Conservation (phyloP, 345 rosid species). For the Reutealis trisperma region DNA sequence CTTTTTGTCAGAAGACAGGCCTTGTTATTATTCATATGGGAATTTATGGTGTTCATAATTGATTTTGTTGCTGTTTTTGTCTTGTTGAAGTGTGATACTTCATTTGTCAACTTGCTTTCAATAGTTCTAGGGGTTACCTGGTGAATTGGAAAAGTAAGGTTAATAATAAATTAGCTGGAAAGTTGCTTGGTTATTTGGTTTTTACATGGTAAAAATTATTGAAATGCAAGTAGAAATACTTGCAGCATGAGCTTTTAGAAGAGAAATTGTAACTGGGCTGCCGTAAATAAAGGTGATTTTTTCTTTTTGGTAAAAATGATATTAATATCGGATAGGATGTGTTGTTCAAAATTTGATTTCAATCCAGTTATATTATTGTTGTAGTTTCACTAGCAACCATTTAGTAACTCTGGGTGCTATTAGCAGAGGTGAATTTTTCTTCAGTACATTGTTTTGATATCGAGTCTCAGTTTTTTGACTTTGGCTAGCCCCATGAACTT, state of each 20-base stretch:
- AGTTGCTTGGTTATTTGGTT: not conserved
- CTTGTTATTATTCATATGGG: not conserved
- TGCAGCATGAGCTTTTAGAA: not conserved
- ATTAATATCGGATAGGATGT: not conserved
- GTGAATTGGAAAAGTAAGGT: conserved; percentile 4
- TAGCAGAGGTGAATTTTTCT: not conserved
- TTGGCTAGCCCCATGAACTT: not conserved
- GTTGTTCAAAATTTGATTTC: not conserved
- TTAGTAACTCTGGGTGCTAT: not conserved
- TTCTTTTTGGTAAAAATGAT: too few species aligned
- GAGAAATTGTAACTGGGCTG: not conserved
- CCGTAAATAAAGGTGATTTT: not conserved
- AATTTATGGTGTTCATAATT: not conserved
- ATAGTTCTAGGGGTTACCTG: not conserved
- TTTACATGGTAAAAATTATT: not conserved
- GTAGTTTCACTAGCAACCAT: not conserved
- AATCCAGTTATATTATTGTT: not conserved
- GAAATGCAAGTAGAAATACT: not conserved
- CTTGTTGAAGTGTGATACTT: not conserved
- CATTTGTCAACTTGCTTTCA: not conserved
- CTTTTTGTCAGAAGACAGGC: not conserved
- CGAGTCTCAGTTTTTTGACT: not conserved
- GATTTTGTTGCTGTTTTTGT: not conserved
- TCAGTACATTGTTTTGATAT: not conserved
- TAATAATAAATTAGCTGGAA: not conserved